Evolutionary conservation across 1,284 basidiomycete species (phyloP).

Genomic region (Ustilago trichophora): DNA sequence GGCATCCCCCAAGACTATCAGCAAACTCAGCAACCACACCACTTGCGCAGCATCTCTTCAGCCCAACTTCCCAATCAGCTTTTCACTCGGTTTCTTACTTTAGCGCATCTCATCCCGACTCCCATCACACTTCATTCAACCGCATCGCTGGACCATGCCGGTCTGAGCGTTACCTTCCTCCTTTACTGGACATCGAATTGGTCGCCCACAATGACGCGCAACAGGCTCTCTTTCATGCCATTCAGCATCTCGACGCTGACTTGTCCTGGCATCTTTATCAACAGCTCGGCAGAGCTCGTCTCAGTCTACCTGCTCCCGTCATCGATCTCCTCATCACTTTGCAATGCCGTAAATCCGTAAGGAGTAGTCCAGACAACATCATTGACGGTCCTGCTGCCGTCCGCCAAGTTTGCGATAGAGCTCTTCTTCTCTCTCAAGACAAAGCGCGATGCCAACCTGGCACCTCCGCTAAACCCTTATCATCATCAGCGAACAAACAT

Average conservation of each 20-base stretch:
- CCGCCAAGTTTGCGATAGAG: slow-evolving; percentile 30
- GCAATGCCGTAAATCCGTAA: slow-evolving; percentile 34
- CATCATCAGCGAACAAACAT: background rate
- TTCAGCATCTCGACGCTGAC: slow-evolving; percentile 30
- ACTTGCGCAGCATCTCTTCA: background rate
- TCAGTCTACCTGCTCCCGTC: slow-evolving; percentile 2
- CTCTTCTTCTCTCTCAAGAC: slow-evolving; percentile 24
- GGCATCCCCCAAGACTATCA: background rate
- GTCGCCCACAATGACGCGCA: slow-evolving; percentile 9
- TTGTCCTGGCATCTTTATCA: slow-evolving; percentile 23
- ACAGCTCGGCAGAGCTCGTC: slow-evolving; percentile 17
- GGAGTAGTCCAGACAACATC: slow-evolving; percentile 2
- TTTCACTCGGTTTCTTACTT: slow-evolving; percentile 29
- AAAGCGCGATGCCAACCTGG: slow-evolving; percentile 5
- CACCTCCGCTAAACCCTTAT: background rate
- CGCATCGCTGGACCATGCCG: too few relatives aligned
- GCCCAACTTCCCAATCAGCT: too few relatives aligned
- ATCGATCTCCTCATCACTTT: slow-evolving; percentile 26
- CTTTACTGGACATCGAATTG: slow-evolving; percentile 16
- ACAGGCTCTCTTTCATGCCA: slow-evolving; percentile 12
- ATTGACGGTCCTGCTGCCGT: slow-evolving; percentile 9
- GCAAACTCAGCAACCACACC: background rate
- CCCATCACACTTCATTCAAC: too few relatives aligned
- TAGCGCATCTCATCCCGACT: slow-evolving; percentile 22
- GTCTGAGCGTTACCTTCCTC: slow-evolving; percentile 32